Evolutionary conservation across 2,329 filamentous ascomycete species (phyloP).

Genomic region (Phyllosticta citrichinensis): DNA sequence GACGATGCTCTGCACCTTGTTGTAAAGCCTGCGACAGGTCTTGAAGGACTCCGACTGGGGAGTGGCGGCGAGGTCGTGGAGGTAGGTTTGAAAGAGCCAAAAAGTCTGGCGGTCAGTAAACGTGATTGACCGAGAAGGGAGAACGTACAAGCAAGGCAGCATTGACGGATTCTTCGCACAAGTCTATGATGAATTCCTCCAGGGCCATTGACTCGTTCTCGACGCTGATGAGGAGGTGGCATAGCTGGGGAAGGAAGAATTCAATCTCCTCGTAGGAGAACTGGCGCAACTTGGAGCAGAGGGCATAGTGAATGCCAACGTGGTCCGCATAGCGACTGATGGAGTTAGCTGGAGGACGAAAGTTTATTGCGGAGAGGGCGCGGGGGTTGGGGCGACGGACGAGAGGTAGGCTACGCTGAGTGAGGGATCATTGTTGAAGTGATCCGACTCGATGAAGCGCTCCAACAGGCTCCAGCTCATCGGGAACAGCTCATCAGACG

Average conservation of each 20-base stretch:
- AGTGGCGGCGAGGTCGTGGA: slow-evolving; percentile 67
- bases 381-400: slow-evolving; percentile 44
- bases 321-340: slow-evolving; percentile 75
- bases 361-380: slow-evolving; percentile 13
- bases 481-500: slow-evolving; percentile 9
- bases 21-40: slow-evolving; percentile 74
- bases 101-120: slow-evolving; percentile 52
- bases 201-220: slow-evolving; percentile 87
- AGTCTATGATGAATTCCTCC: slow-evolving; percentile 76
- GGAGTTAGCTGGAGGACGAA: slow-evolving; percentile 10
- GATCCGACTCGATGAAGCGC: slow-evolving; percentile 86
- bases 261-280: slow-evolving; percentile 88
- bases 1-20: slow-evolving; percentile 80
- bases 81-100: slow-evolving; percentile 82
- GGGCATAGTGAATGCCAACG: slow-evolving; percentile 80
- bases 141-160: slow-evolving; percentile 61
- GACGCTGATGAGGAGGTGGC: slow-evolving; percentile 77
- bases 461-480: slow-evolving; percentile 74
- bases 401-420: slow-evolving; percentile 81
- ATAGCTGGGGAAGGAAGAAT: slow-evolving; percentile 78
- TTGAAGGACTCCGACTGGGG: slow-evolving; percentile 70
- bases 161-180: slow-evolving; percentile 81
- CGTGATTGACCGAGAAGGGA: neutral
- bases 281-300: slow-evolving; percentile 79
- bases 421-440: slow-evolving; percentile 86